Evolutionary conservation across 805 yeast species (phyloP), one percentile per base, ranked within the genome.

Genomic region (Saccharomyces jurei): DNA sequence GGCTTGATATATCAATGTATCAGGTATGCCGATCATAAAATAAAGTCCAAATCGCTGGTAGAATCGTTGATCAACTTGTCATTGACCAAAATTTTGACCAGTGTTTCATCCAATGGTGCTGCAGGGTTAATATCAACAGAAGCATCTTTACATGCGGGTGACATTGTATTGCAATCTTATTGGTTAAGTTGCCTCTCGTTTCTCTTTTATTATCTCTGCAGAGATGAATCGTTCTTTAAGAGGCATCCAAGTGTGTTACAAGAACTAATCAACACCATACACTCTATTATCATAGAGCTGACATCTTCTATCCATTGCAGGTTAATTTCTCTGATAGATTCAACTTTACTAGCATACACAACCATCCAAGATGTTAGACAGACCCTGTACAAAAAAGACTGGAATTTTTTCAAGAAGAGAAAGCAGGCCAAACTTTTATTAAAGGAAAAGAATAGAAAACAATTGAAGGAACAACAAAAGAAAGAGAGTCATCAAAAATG

Each of bases 121-220:
- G 31, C 48, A 6, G 41, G 27, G 3, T 50, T 44, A 17, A 31
- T 51, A 21, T 28, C 41, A 2, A 46, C 29, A 11, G 53, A 55
- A 11, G 51, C 67, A 50, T 66, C 47, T 21, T 27, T 28, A 5
- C 32, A 32, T 4, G 27, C 64, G 32, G 86, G 84, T 31, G 92
- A 87, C 64, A 83, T 86, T 53, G 87, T 87, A 17, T 65, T 78
- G 46, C 77, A 85, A 57, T 85, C 96, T 51, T 92, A 89, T 67
- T 94, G 98, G 98, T 78, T 94, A 41, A 83, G 96, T 4, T 85
- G 87, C 27, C 67, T 87, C 48, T 87, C 87, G 56, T 83, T 87
- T 60, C 71, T 92, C 51, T 84, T 86, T 63, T 92, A 86, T 68
- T 92, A 89, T 69, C 65, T 92, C 32, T 74, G 81, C 47, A 82